Conservation (phyloP, 2,329 filamentous ascomycete genomes). For the Hypoxylon sp. region DNA sequence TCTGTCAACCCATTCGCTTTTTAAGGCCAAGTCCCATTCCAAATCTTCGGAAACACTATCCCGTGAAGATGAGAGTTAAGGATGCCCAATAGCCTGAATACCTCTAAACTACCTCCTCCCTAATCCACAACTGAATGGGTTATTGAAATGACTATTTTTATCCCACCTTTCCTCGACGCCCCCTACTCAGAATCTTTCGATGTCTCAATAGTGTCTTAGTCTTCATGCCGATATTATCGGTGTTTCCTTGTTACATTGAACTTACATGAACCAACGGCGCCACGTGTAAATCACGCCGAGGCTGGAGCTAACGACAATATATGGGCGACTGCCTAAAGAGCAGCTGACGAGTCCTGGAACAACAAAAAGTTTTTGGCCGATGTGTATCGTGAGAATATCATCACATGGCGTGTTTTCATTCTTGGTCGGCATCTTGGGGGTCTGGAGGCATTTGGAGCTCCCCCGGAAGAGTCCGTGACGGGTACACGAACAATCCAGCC, state of each 20-base stretch:
- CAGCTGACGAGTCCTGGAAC: constrained; percentile 32
- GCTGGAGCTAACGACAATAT: constrained; percentile 19
- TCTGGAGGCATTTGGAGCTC: constrained; percentile 21
- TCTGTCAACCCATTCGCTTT: constrained; percentile 11
- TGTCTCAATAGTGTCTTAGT: constrained; percentile 50
- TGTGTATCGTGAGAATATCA: constrained; percentile 40
- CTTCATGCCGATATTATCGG: constrained; percentile 11
- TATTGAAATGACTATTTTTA: neutral
- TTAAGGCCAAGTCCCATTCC: neutral
- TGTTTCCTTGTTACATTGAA: constrained; percentile 18
- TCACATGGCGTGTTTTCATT: constrained; percentile 21
- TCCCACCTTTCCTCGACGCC: constrained; percentile 6
- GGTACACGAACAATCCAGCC: constrained; percentile 28
- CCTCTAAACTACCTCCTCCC: no score
- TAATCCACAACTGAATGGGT: neutral
- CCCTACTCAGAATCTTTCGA: constrained; percentile 37
- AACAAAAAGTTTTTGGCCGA: constrained; percentile 5
- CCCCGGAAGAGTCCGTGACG: constrained; percentile 11
- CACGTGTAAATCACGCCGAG: constrained; percentile 44
- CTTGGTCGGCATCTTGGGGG: constrained; percentile 10
- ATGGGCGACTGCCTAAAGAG: constrained; percentile 40
- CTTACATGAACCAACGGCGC: constrained; percentile 39
- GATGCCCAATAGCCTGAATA: neutral
- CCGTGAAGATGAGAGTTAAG: neutral
- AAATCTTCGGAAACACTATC: constrained; percentile 8